Conservation (phyloP, 768 basidiomycete genomes). For the Multifurca ochricompacta region DNA sequence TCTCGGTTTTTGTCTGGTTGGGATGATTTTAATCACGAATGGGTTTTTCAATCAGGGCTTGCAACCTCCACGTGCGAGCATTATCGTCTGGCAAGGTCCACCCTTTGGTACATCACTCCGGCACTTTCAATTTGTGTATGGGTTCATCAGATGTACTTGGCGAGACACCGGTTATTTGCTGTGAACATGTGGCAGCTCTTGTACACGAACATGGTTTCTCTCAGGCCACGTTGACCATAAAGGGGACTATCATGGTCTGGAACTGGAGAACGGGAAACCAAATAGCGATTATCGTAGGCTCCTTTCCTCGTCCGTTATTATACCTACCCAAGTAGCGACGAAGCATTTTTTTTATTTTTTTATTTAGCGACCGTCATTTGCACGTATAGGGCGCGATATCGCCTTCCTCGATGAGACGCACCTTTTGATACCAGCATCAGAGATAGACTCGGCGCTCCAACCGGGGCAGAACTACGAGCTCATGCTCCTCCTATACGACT, state of each 20-base stretch:
- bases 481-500: conserved; percentile 3
- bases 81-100: conserved; percentile 10
- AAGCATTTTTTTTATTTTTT: background rate
- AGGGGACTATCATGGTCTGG: conserved; percentile 2
- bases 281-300: conserved; percentile 1
- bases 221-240: background rate
- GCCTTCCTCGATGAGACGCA: conserved; percentile 10
- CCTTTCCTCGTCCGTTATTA: too few species aligned
- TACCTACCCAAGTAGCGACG: too few species aligned
- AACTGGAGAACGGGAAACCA: conserved; percentile 11
- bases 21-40: background rate
- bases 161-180: conserved; percentile 1
- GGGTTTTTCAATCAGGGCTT: background rate
- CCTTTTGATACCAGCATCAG: conserved; percentile 4
- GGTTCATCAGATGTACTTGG: background rate
- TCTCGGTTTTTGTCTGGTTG: too few species aligned
- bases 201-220: background rate
- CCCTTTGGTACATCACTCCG: conserved; percentile 1
- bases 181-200: conserved; percentile 1
- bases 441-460: background rate
- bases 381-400: conserved; percentile 4
- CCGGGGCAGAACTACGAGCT: conserved; percentile 2
- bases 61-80: conserved; percentile 5
- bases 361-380: conserved; percentile 1
- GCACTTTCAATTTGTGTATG: background rate